Evolutionary conservation across 805 yeast genomes (phyloP), one percentile per base, ranked within the genome.

Genomic region (Diddensiella santjacobensis): DNA sequence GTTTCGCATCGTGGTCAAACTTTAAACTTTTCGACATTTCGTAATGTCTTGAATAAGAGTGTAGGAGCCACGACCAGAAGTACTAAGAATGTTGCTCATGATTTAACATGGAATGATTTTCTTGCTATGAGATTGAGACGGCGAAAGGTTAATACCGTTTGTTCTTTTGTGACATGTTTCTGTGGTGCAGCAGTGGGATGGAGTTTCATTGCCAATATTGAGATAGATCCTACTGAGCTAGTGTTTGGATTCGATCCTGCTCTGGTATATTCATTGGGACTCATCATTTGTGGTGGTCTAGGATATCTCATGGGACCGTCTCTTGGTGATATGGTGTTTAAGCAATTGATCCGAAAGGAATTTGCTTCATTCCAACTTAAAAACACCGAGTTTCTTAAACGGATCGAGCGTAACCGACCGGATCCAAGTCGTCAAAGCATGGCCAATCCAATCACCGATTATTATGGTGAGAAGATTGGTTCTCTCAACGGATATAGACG

Each of bases 401-500:
- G 80, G 62, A 77, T 93, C 54, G 79, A 78, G 58, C 73, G 73
- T 49, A 84, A 88, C 68, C 77, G 99, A 60, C 97, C 90, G 24
- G 96, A 93, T 70, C 96, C 99, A 18, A 78, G 90, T 17, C 80
- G 85, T 48, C 96, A 90, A 70, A 80, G 89, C 61, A 52, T 66
- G 29, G 77, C 86, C 47, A 93, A 91, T 68, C 98, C 98, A 11
- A 95, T 93, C 41, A 96, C 97, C n/a, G 99, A 93, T 68, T 93
- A 89, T 70, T 93, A 93, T 64, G 99, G 99, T 36, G 99, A 93
- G 70, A 87, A 87, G 68, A 90, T 93, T 53, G 87, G 88, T 45
- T 84, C 95, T 45, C 69, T 91, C 62, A 79, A 79, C 58, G 90
- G 81, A 56, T 93, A 93, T 70, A 85, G 89, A 70, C 93, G 87